These are phyloP conservation scores for Ascocoryne sarcoides DNA, from an alignment of 2,329 filamentous ascomycete genomes.

Conservation along the genomic window DNA sequence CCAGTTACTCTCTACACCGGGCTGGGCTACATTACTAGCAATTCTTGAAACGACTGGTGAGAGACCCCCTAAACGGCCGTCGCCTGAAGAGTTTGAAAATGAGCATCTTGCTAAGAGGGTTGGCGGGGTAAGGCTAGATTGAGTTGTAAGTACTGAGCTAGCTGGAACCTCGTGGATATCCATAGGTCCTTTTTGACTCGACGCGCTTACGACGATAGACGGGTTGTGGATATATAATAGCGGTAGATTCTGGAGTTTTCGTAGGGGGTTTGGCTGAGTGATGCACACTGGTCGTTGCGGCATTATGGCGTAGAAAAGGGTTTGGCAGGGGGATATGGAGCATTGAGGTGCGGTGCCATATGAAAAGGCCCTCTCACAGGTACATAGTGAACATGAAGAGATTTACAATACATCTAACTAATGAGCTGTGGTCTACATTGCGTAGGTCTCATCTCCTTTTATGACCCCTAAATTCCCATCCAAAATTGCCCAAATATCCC, in stretches of 20 bases:
- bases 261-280: no score
- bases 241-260: no score
- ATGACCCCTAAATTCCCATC: constrained; percentile 27
- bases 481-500: constrained; percentile 25
- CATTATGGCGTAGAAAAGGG: no score
- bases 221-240: background rate
- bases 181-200: background rate
- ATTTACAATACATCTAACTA: no score
- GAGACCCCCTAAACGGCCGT: constrained; percentile 72
- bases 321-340: no score
- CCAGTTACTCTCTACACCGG: constrained; percentile 75
- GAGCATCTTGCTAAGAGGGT: constrained; percentile 53
- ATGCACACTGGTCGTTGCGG: no score
- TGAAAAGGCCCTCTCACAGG: no score
- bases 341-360: no score
- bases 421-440: no score
- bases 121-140: constrained; percentile 49
- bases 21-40: constrained; percentile 88
- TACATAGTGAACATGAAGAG: no score
- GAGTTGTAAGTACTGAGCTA: constrained; percentile 10
- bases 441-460: constrained; percentile 16
- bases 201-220: no score
- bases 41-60: constrained; percentile 97
- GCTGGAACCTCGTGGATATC: constrained; percentile 19
- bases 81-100: constrained; percentile 18